Percentiles rank a stretch among this genome's conserved stretches.
phyloP scores from a whole-genome alignment of 2,329 filamentous ascomycete genomes.

The Tolypocladium guangdongense region DNA sequence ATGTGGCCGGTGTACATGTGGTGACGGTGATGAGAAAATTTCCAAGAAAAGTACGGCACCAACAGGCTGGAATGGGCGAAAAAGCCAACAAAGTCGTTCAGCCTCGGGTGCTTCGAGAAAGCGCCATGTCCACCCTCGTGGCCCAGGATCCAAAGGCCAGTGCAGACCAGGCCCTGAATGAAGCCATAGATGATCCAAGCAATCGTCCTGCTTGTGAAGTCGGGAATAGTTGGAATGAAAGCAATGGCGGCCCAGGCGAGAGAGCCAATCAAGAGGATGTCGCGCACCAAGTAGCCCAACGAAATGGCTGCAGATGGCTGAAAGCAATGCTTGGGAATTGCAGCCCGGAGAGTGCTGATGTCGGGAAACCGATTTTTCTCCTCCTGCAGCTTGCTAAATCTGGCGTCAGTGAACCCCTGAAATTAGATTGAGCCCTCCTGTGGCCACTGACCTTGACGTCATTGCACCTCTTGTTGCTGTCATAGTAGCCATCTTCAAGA shows the following conservation, averaged over 20 bases:
- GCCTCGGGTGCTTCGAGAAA: conserved; percentile 41
- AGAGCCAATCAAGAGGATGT: not conserved
- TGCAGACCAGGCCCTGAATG: conserved; percentile 53
- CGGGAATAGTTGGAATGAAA: not conserved
- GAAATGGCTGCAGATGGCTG: conserved; percentile 41
- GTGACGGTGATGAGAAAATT: conserved; percentile 58
- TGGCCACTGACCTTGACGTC: not conserved
- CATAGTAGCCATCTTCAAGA: not conserved
- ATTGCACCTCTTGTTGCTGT: not conserved
- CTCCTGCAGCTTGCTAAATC: not conserved
- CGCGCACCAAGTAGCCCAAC: not conserved
- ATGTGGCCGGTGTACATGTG: conserved; percentile 59
- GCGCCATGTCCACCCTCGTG: conserved; percentile 63
- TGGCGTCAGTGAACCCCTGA: not conserved
- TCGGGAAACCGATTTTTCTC: conserved; percentile 24
- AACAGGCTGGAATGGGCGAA: conserved; percentile 51
- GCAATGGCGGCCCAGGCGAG: not conserved
- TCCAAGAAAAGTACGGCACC: conserved; percentile 65
- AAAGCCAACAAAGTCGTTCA: conserved; percentile 56
- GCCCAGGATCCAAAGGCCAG: conserved; percentile 58
- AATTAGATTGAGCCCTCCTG: not conserved
- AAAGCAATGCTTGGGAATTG: conserved; percentile 1
- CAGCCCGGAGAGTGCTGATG: conserved; percentile 34
- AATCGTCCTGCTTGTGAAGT: conserved; percentile 20
- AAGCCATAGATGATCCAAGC: conserved; percentile 52